Percentiles rank a stretch among this genome's conserved stretches.
Conservation (phyloP, 2,329 filamentous ascomycete species). For the Colletotrichum spinosum region DNA sequence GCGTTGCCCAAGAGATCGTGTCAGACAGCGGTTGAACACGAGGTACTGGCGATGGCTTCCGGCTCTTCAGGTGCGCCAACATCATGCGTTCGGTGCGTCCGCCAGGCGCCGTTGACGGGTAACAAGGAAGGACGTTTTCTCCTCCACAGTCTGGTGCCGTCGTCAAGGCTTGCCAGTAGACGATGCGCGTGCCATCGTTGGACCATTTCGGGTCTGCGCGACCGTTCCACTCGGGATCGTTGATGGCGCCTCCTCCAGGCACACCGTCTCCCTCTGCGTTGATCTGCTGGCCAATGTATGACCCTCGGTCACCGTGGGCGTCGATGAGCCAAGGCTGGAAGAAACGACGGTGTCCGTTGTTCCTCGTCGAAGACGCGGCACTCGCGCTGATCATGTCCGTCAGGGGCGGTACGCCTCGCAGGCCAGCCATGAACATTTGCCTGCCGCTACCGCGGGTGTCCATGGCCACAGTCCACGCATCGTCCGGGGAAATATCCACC, state of each 20-base stretch:
- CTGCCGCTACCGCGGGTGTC: constrained; percentile 52
- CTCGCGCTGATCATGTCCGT: constrained; percentile 46
- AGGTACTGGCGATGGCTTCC: constrained; percentile 43
- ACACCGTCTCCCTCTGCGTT: constrained; percentile 47
- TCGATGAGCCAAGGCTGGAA: constrained; percentile 57
- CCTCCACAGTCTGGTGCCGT: constrained; percentile 53
- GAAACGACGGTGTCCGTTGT: constrained; percentile 55
- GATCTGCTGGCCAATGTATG: constrained; percentile 54
- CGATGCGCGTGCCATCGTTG: constrained; percentile 52
- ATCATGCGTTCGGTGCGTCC: constrained; percentile 52
- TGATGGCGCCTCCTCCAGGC: constrained; percentile 44
- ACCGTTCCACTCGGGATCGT: constrained; percentile 57
- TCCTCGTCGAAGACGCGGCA: constrained; percentile 50
- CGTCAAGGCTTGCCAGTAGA: constrained; percentile 52
- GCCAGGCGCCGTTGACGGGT: constrained; percentile 49
- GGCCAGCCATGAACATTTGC: constrained; percentile 49
- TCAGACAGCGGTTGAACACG: constrained; percentile 13
- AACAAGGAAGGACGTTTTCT: constrained; percentile 52
- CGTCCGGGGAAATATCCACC: constrained; percentile 51
- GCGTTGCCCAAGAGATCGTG: constrained; percentile 17
- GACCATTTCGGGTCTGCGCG: constrained; percentile 54
- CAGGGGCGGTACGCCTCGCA: constrained; percentile 52
- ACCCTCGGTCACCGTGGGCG: constrained; percentile 51
- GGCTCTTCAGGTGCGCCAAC: constrained; percentile 49
- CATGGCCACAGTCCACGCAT: constrained; percentile 52